phyloP scores from a whole-genome alignment of 805 yeast genomes.

The Suhomyces sp. region DNA sequence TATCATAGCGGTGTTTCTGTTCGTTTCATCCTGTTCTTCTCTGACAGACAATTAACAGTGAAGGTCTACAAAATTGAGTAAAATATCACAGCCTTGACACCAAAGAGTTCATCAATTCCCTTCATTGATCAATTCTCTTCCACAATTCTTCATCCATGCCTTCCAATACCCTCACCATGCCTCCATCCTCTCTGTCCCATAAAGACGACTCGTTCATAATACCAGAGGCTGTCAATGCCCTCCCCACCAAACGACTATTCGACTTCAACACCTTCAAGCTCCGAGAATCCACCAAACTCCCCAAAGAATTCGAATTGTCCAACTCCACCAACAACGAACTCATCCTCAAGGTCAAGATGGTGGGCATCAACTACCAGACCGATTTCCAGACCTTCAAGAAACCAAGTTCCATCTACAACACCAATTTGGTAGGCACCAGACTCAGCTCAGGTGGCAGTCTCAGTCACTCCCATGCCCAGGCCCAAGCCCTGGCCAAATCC shows the following conservation, averaged over 20 bases:
- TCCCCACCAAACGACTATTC: conserved; percentile 28
- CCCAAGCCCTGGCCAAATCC: neutral
- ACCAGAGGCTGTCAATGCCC: conserved; percentile 6
- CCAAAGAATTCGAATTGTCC: conserved; percentile 21
- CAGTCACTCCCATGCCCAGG: too few relatives aligned
- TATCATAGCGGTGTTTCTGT: too few relatives aligned
- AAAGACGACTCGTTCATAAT: conserved; percentile 2
- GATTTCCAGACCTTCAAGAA: conserved; percentile 24
- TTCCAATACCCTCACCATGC: too few relatives aligned
- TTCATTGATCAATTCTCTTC: too few relatives aligned
- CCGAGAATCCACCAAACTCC: conserved; percentile 26
- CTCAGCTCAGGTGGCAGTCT: neutral
- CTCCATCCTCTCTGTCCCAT: too few relatives aligned
- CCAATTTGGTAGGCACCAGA: neutral
- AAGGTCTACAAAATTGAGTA: too few relatives aligned
- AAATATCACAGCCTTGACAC: too few relatives aligned
- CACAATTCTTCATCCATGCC: too few relatives aligned
- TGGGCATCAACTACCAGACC: conserved; percentile 25
- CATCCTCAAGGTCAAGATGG: conserved; percentile 26
- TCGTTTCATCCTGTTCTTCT: too few relatives aligned
- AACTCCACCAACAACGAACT: conserved; percentile 16
- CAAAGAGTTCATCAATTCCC: too few relatives aligned
- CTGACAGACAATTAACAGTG: too few relatives aligned
- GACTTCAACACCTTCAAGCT: conserved; percentile 18
- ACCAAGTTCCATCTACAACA: conserved; percentile 2